Conservation (phyloP, 2,329 filamentous ascomycete species). For the Penicillium sp. region DNA sequence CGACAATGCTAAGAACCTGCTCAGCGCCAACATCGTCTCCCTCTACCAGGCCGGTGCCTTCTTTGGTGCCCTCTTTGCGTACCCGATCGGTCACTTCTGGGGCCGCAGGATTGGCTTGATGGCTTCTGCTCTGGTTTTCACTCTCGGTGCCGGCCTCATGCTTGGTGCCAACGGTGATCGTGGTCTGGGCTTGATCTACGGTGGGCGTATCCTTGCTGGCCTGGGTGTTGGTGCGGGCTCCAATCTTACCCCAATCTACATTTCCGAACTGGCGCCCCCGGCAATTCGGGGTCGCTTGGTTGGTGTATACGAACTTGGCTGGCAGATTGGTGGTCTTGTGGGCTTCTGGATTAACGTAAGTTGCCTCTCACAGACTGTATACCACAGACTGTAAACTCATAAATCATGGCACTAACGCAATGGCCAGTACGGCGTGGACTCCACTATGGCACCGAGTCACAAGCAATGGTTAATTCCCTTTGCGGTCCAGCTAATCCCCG, state of each 20-base stretch:
- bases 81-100: constrained; percentile 60
- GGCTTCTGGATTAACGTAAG: constrained; percentile 44
- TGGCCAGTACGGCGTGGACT: constrained; percentile 48
- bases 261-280: constrained; percentile 52
- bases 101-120: constrained; percentile 63
- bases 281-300: constrained; percentile 52
- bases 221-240: constrained; percentile 51
- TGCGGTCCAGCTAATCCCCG: constrained; percentile 31
- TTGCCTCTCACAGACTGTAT: not conserved
- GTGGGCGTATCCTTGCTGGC: constrained; percentile 50
- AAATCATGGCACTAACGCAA: constrained; percentile 1
- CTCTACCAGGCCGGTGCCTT: constrained; percentile 79
- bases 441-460: constrained; percentile 24
- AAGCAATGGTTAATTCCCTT: constrained; percentile 35
- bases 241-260: constrained; percentile 55
- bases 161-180: constrained; percentile 58
- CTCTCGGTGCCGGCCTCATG: constrained; percentile 67
- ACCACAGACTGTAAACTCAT: no score
- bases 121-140: constrained; percentile 59
- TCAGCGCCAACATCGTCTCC: constrained; percentile 72
- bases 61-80: constrained; percentile 69
- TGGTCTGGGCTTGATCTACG: constrained; percentile 56
- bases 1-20: constrained; percentile 40
- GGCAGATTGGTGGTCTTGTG: constrained; percentile 45
- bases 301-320: constrained; percentile 50